Conservation (phyloP, 768 basidiomycete genomes). For the Leccinum subtestaceum region DNA sequence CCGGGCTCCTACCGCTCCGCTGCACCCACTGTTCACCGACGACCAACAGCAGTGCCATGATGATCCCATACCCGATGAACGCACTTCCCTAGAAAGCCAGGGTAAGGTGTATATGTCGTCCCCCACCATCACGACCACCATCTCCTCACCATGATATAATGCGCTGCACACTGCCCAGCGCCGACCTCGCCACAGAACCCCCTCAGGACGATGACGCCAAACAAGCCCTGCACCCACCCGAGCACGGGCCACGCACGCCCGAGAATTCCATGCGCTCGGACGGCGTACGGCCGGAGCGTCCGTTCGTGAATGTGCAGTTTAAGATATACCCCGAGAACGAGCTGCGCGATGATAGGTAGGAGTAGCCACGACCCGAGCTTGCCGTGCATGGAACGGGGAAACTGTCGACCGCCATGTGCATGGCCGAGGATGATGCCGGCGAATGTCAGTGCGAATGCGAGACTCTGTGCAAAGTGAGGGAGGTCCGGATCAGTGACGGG, state of each 20-base stretch:
- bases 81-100: constrained; percentile 57
- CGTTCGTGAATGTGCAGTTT: constrained; percentile 88
- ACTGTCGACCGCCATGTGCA: constrained; percentile 77
- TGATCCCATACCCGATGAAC: constrained; percentile 82
- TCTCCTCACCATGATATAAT: constrained; percentile 68
- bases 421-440: constrained; percentile 83
- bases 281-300: constrained; percentile 67
- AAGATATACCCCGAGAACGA: constrained; percentile 79
- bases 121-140: constrained; percentile 1
- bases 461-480: constrained; percentile 40
- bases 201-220: constrained; percentile 71
- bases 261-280: constrained; percentile 68
- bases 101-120: constrained; percentile 8
- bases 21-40: constrained; percentile 78
- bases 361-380: constrained; percentile 53
- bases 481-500: not conserved
- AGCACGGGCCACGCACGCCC: constrained; percentile 83
- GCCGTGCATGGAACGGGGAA: constrained; percentile 73
- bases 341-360: constrained; percentile 63
- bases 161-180: constrained; percentile 83
- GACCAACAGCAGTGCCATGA: constrained; percentile 76
- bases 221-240: constrained; percentile 87
- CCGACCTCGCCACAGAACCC: constrained; percentile 75
- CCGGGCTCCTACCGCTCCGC: constrained; percentile 69
- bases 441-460: constrained; percentile 65